These are phyloP conservation scores for Phytophthora ohioensis DNA, from an alignment of 352 stramenopile species.

Conservation along the genomic window DNA sequence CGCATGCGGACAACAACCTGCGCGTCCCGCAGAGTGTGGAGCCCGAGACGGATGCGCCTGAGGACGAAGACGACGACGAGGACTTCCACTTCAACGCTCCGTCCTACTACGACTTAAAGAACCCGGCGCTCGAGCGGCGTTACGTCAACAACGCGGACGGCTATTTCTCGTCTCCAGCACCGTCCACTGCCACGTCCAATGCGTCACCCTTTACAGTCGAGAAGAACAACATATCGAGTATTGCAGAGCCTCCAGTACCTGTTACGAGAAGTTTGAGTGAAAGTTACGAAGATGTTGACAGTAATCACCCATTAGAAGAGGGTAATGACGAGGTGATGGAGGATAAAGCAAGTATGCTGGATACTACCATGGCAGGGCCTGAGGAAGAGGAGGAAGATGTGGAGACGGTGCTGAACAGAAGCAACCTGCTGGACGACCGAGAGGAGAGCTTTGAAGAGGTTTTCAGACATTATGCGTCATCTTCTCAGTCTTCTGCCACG, in stretches of 20 bases:
- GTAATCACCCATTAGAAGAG: slow-evolving; percentile 25
- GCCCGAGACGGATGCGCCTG: slow-evolving; percentile 34
- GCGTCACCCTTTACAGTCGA: slow-evolving; percentile 13
- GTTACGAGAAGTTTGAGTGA: slow-evolving; percentile 3
- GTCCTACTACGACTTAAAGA: slow-evolving; percentile 85
- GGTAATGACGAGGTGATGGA: slow-evolving; percentile 60
- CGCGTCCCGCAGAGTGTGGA: slow-evolving; percentile 39
- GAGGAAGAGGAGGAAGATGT: slow-evolving; percentile 35
- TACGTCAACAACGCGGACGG: slow-evolving; percentile 90
- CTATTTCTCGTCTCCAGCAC: slow-evolving; percentile 68
- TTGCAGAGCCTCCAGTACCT: slow-evolving; percentile 1
- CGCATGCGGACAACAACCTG: slow-evolving; percentile 14
- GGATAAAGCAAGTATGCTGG: slow-evolving; percentile 49
- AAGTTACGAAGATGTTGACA: slow-evolving; percentile 14
- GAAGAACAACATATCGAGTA: slow-evolving; percentile 12
- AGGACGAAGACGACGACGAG: slow-evolving; percentile 59
- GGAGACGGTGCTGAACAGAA: slow-evolving; percentile 39
- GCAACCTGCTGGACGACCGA: slow-evolving; percentile 48
- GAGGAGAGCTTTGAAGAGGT: slow-evolving; percentile 67
- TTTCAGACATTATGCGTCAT: slow-evolving; percentile 64
- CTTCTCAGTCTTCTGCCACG: slow-evolving; percentile 54
- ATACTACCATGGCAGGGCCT: slow-evolving; percentile 47
- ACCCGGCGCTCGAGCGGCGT: slow-evolving; percentile 68
- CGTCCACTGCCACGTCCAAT: slow-evolving; percentile 25
- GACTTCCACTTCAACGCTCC: slow-evolving; percentile 84